phyloP scores from a whole-genome alignment of 164 flowering plant species.

The Magnolia changhungtana region DNA sequence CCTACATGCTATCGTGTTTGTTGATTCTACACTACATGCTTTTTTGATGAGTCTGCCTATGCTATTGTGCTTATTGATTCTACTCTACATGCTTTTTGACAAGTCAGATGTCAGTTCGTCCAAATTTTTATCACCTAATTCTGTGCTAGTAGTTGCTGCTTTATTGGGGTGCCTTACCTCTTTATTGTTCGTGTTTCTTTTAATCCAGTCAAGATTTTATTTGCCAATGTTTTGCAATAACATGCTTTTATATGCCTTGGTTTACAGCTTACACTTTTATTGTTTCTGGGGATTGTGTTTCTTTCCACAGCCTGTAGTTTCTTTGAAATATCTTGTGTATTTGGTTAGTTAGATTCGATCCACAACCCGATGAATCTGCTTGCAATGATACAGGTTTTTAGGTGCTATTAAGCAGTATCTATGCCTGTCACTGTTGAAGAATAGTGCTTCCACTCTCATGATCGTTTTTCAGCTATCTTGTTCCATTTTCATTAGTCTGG shows the following conservation, averaged over 20 bases:
- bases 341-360: not conserved
- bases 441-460: conserved; percentile 95
- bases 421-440: conserved; percentile 92
- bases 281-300: not conserved
- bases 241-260: conserved; percentile 3
- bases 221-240: not conserved
- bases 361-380: not conserved
- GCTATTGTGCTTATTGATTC: no score
- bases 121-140: no score
- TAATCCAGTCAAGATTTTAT: not conserved
- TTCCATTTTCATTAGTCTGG: conserved; percentile 93
- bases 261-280: not conserved
- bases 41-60: no score
- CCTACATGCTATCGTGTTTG: no score
- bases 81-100: no score
- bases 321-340: not conserved
- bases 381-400: conserved; percentile 65
- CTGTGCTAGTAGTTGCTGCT: not conserved
- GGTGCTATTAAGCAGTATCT: conserved; percentile 97
- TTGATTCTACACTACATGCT: no score
- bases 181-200: not conserved
- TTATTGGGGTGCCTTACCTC: not conserved
- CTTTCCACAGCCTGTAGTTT: not conserved
- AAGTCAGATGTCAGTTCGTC: no score
- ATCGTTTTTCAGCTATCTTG: conserved; percentile 98